These are phyloP conservation scores for Hypoxylon sp. DNA, from an alignment of 2,329 filamentous ascomycete genomes.

Conservation along the genomic window DNA sequence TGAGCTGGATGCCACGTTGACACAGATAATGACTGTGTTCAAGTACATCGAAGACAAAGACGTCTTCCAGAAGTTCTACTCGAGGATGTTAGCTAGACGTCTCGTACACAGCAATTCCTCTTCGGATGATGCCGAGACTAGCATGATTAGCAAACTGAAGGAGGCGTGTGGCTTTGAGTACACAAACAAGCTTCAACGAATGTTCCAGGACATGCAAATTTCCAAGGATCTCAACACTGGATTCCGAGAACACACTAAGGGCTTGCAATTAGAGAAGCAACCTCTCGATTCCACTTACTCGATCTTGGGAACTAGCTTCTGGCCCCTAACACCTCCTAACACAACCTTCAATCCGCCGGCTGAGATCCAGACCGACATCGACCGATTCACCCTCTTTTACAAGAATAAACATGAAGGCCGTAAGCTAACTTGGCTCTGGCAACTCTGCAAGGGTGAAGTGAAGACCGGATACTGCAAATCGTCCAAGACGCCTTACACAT, in stretches of 20 bases:
- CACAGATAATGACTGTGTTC: constrained; percentile 99
- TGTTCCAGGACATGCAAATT: constrained; percentile 99
- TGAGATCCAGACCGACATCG: constrained; percentile 88
- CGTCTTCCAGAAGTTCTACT: constrained; percentile 99
- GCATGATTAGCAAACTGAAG: constrained; percentile 99
- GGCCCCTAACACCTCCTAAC: constrained; percentile 89
- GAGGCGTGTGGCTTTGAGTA: constrained; percentile 99
- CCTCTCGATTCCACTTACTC: constrained; percentile 90
- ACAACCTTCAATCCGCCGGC: constrained; percentile 90
- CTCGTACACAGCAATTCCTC: constrained; percentile 95
- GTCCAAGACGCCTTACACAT: constrained; percentile 92
- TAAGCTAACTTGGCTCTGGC: constrained; percentile 98
- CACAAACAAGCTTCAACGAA: constrained; percentile 98
- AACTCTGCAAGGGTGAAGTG: constrained; percentile 96
- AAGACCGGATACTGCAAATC: constrained; percentile 93
- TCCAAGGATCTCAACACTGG: constrained; percentile 95
- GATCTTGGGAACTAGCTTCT: constrained; percentile 96
- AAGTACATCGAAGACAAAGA: constrained; percentile 99
- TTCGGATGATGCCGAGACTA: constrained; percentile 96
- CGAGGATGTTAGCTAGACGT: constrained; percentile 93
- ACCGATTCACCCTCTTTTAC: constrained; percentile 92
- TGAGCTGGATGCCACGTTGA: constrained; percentile 89
- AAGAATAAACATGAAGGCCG: constrained; percentile 96
- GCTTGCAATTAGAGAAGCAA: constrained; percentile 77
- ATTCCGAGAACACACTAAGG: constrained; percentile 83